Percentiles rank a stretch among this genome's conserved stretches.
phyloP scores from a whole-genome alignment of 2,329 filamentous ascomycete species.

The Colletotrichum simmondsii region DNA sequence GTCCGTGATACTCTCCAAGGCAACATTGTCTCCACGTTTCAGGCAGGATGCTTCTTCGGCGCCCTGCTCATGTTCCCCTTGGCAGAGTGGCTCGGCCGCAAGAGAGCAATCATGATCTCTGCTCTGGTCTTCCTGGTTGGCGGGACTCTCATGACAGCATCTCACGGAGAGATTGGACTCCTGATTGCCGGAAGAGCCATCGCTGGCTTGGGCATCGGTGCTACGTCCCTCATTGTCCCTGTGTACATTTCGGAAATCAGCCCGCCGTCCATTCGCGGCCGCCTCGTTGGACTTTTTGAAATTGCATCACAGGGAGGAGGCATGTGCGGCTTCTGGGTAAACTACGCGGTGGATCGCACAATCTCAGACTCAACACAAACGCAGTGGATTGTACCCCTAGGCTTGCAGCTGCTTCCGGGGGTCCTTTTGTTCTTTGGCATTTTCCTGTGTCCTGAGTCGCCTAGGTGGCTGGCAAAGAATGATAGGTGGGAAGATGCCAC shows the following conservation, averaged over 20 bases:
- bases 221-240: slow-evolving; percentile 63
- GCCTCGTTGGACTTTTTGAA: slow-evolving; percentile 62
- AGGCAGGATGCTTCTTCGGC: slow-evolving; percentile 66
- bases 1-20: slow-evolving; percentile 34
- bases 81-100: slow-evolving; percentile 66
- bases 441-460: slow-evolving; percentile 49
- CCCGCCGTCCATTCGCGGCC: slow-evolving; percentile 61
- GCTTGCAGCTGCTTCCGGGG: slow-evolving; percentile 52
- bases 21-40: slow-evolving; percentile 58
- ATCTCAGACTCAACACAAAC: slow-evolving; percentile 28
- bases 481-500: slow-evolving; percentile 50
- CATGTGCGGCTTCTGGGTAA: slow-evolving; percentile 57
- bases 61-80: slow-evolving; percentile 64
- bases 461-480: slow-evolving; percentile 46
- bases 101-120: slow-evolving; percentile 61
- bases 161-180: slow-evolving; percentile 56
- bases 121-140: slow-evolving; percentile 61
- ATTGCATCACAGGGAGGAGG: slow-evolving; percentile 63
- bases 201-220: slow-evolving; percentile 61
- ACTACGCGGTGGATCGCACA: slow-evolving; percentile 42
- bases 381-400: slow-evolving; percentile 57
- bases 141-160: slow-evolving; percentile 52
- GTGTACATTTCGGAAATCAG: slow-evolving; percentile 69
- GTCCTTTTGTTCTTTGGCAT: slow-evolving; percentile 47
- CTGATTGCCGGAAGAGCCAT: slow-evolving; percentile 66